phyloP scores from a whole-genome alignment of 768 basidiomycete genomes.

The Hericium coralloides region DNA sequence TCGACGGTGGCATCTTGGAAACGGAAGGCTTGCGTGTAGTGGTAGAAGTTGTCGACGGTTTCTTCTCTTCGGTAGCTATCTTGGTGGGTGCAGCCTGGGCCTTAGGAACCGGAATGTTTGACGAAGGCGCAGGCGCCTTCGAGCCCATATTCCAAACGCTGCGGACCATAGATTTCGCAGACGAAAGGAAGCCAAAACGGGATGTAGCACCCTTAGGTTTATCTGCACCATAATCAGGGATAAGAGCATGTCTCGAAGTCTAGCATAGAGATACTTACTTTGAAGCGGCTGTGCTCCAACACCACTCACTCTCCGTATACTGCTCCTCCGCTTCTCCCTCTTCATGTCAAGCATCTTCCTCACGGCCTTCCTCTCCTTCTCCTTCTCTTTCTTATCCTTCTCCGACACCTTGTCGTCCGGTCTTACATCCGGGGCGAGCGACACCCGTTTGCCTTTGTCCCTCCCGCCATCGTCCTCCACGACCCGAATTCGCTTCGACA shows the following conservation, averaged over 20 bases:
- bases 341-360: constrained; percentile 57
- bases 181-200: constrained; percentile 61
- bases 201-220: constrained; percentile 38
- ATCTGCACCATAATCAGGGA: constrained; percentile 1
- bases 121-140: constrained; percentile 16
- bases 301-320: constrained; percentile 30
- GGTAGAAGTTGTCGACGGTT: neutral
- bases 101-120: constrained; percentile 23
- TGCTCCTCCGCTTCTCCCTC: constrained; percentile 63
- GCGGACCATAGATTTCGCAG: constrained; percentile 60
- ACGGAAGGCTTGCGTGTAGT: constrained; percentile 7
- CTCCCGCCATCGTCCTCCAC: constrained; percentile 24
- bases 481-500: constrained; percentile 37
- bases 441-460: constrained; percentile 27
- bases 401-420: neutral
- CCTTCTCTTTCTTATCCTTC: constrained; percentile 18
- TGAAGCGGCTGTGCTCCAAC: constrained; percentile 28
- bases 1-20: neutral
- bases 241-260: neutral
- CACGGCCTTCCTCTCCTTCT: constrained; percentile 48
- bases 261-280: constrained; percentile 13
- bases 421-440: constrained; percentile 19
- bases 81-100: constrained; percentile 5
- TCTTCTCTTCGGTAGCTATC: neutral
- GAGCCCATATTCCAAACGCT: constrained; percentile 64